Evolutionary conservation across 352 stramenopile genomes (phyloP).

Genomic region (Pythium utonaiense): DNA sequence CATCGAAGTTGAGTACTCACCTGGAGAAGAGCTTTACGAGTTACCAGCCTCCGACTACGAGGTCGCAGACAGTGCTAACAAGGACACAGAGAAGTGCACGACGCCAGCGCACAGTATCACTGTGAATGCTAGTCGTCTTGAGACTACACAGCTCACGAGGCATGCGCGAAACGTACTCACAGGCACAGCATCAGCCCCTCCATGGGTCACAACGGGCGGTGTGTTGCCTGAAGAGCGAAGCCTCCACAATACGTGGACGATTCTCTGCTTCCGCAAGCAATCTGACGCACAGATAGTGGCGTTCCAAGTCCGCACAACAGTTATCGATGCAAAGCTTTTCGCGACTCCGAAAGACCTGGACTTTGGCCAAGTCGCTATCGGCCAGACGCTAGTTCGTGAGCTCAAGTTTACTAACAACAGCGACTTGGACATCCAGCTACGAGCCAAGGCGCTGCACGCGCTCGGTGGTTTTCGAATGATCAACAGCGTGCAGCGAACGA

Average conservation of each 20-base stretch:
- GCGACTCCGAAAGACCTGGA: slow-evolving; percentile 43
- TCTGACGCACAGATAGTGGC: slow-evolving; percentile 12
- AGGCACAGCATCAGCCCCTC: background rate
- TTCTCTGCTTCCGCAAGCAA: slow-evolving; percentile 63
- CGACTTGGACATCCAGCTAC: slow-evolving; percentile 33
- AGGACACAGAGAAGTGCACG: background rate
- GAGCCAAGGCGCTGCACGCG: slow-evolving; percentile 61
- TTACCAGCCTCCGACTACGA: slow-evolving; percentile 19
- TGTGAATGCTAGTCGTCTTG: background rate
- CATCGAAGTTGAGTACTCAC: slow-evolving; percentile 82
- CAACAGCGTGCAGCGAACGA: slow-evolving; percentile 48
- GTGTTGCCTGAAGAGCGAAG: slow-evolving; percentile 49
- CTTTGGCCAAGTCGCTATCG: slow-evolving; percentile 88
- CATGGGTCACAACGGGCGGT: slow-evolving; percentile 17
- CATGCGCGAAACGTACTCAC: background rate
- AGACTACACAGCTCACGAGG: background rate
- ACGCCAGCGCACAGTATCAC: slow-evolving; percentile 13
- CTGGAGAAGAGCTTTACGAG: slow-evolving; percentile 43
- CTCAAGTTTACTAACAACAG: slow-evolving; percentile 62
- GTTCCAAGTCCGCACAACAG: slow-evolving; percentile 65
- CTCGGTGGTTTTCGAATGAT: slow-evolving; percentile 82
- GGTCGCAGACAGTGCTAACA: background rate
- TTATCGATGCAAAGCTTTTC: slow-evolving; percentile 48
- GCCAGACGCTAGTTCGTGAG: slow-evolving; percentile 49
- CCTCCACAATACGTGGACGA: slow-evolving; percentile 71